Percentiles rank a stretch among this genome's conserved stretches.
Conservation (phyloP, 371 early-diverging fungal genomes). For the Mycotypha africana region DNA sequence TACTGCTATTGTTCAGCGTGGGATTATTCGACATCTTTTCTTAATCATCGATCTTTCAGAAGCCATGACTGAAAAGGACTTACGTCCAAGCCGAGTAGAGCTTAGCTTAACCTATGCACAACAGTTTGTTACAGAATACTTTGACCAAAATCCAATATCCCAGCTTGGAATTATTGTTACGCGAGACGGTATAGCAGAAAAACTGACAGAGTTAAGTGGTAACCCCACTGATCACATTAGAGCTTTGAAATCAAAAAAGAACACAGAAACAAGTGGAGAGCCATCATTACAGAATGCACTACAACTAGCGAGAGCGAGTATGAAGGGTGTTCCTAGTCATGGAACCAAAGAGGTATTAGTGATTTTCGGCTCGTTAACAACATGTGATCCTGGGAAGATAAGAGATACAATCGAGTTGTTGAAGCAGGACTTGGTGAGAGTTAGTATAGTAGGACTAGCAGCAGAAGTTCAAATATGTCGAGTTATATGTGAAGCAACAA, state of each 20-base stretch:
- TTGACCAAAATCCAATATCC: conserved; percentile 94
- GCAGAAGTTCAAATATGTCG: conserved; percentile 90
- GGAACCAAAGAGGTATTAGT: conserved; percentile 86
- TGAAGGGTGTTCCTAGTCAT: conserved; percentile 85
- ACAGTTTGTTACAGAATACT: conserved; percentile 80
- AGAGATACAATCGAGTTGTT: conserved; percentile 72
- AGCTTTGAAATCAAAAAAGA: conserved; percentile 59
- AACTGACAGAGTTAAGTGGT: conserved; percentile 78
- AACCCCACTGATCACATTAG: conserved; percentile 74
- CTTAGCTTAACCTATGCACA: conserved; percentile 63
- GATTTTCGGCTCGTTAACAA: conserved; percentile 82
- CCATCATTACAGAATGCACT: conserved; percentile 91
- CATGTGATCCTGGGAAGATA: conserved; percentile 92
- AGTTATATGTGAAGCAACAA: conserved; percentile 65
- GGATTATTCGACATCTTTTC: conserved; percentile 88
- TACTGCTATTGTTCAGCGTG: conserved; percentile 83
- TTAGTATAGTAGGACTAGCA: conserved; percentile 81
- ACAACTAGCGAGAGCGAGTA: conserved; percentile 66
- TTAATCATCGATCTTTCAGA: conserved; percentile 80
- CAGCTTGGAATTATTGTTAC: conserved; percentile 88
- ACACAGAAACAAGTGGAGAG: conserved; percentile 79
- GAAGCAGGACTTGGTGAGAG: conserved; percentile 65
- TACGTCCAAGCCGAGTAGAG: conserved; percentile 77
- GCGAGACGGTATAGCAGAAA: conserved; percentile 84
- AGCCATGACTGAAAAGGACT: conserved; percentile 81